Evolutionary conservation across 2,329 filamentous ascomycete genomes (phyloP).

Genomic region (Neophaeococcomyces aloes): DNA sequence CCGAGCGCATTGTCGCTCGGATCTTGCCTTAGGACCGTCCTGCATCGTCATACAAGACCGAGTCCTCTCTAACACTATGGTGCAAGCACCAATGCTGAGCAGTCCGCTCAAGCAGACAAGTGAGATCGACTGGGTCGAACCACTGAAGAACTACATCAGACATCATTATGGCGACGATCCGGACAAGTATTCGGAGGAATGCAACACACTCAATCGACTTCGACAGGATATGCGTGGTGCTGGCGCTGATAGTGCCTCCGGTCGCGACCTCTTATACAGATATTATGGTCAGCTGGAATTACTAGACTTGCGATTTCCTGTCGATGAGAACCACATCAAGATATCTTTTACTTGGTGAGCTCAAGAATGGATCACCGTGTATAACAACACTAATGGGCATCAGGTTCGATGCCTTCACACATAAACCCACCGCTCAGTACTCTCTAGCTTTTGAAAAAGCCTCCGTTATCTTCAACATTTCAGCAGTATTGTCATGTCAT

Average conservation of each 20-base stretch:
- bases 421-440: slow-evolving; percentile 93
- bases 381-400: slow-evolving; percentile 5
- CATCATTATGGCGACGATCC: slow-evolving; percentile 93
- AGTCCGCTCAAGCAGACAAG: slow-evolving; percentile 86
- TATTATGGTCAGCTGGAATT: slow-evolving; percentile 97
- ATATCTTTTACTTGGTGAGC: slow-evolving; percentile 92
- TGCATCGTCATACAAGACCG: not conserved
- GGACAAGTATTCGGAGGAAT: slow-evolving; percentile 91
- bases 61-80: slow-evolving; percentile 41
- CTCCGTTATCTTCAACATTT: slow-evolving; percentile 99
- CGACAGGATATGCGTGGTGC: slow-evolving; percentile 97
- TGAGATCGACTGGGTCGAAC: slow-evolving; percentile 95
- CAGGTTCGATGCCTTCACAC: slow-evolving; percentile 99
- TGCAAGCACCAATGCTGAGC: slow-evolving; percentile 89
- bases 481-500: slow-evolving; percentile 90
- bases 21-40: not conserved
- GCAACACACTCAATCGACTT: slow-evolving; percentile 81
- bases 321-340: slow-evolving; percentile 98
- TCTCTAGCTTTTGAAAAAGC: slow-evolving; percentile 96
- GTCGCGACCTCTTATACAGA: slow-evolving; percentile 83
- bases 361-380: not conserved
- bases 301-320: slow-evolving; percentile 85
- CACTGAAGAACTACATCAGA: slow-evolving; percentile 86
- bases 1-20: slow-evolving; percentile 1
- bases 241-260: slow-evolving; percentile 89